These are phyloP conservation scores for Fusarium proliferatum DNA, from an alignment of 2,329 filamentous ascomycete species.

Conservation along the genomic window DNA sequence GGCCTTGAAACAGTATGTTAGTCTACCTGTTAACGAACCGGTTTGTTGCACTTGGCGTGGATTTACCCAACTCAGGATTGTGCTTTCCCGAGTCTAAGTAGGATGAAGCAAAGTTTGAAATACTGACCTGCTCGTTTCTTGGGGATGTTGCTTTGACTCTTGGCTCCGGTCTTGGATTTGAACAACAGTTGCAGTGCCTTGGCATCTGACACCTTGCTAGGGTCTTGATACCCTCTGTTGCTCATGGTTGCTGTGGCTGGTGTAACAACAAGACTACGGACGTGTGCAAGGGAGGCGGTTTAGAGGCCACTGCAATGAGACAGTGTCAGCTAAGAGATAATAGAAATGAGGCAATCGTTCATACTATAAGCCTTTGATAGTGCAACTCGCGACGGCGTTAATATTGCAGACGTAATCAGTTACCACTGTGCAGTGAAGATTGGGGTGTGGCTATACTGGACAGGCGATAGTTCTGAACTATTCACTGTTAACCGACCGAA, in stretches of 20 bases:
- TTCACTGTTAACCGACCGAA: background rate
- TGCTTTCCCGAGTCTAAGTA: background rate
- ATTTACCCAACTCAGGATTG: background rate
- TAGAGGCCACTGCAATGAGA: background rate
- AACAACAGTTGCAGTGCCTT: constrained; percentile 44
- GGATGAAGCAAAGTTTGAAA: background rate
- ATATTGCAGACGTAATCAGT: background rate
- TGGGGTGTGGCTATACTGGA: background rate
- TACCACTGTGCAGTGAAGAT: background rate
- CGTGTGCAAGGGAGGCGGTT: background rate
- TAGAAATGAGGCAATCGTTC: background rate
- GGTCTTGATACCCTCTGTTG: constrained; percentile 40
- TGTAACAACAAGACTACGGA: background rate
- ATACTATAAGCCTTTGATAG: background rate
- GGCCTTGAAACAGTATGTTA: constrained; percentile 11
- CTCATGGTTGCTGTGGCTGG: constrained; percentile 1
- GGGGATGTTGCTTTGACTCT: constrained; percentile 2
- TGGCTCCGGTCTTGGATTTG: background rate
- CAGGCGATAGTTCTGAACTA: background rate
- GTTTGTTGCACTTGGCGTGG: background rate
- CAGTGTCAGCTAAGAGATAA: background rate
- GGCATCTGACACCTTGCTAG: constrained; percentile 44
- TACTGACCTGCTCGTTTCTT: constrained; percentile 26
- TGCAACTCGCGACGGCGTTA: background rate
- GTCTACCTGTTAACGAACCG: background rate